Evolutionary conservation across 768 basidiomycete genomes (phyloP), one percentile per base, ranked within the genome.

Genomic region (Lactifluus pinguis): DNA sequence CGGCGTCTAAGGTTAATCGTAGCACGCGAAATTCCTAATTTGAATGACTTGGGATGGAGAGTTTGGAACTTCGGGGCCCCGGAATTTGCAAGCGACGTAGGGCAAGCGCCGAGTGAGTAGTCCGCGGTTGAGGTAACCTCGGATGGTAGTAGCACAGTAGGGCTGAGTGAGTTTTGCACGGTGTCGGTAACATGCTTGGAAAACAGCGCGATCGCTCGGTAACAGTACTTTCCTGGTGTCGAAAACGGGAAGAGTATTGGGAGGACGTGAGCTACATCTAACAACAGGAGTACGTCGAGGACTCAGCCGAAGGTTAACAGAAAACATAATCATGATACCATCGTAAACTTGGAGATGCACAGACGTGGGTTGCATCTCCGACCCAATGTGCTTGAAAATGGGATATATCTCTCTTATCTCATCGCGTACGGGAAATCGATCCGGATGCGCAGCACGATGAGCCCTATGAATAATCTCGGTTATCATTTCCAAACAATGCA

Each of bases 271-370:
- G 86, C 85, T 4, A 82, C 77, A 67, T 87, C 88, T 89, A 57
- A n/a, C n/a, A 3, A 21, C 14, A 51, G 17, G 25, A 29, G 13
- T 21, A 39, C 57, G 48, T 50, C 55, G 60, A 19, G 4, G 42
- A 57, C 60, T 59, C 65, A 49, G 58, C 66, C 53, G 47, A 17
- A 48, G 48, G 19, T 19, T 42, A 60, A 30, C 4, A 11, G 21
- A 48, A 19, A 10, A 34, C 53, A 9, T 4, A 19, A 47, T 47
- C 45, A 38, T n/a, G 72, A 72, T 55, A 80, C 91, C 92, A 69
- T 98, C 94, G 69, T 93, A 97, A 1, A 97, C 84, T 71, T 98
- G 94, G 11, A 98, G 76, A 74, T 98, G 94, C 17, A 95, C 92
- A 58, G 85, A 78, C 1, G 94, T 93, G 2, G 88, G 77, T n/a